Conservation (phyloP, 2,329 filamentous ascomycete genomes). For the Elsinoe necatrix region DNA sequence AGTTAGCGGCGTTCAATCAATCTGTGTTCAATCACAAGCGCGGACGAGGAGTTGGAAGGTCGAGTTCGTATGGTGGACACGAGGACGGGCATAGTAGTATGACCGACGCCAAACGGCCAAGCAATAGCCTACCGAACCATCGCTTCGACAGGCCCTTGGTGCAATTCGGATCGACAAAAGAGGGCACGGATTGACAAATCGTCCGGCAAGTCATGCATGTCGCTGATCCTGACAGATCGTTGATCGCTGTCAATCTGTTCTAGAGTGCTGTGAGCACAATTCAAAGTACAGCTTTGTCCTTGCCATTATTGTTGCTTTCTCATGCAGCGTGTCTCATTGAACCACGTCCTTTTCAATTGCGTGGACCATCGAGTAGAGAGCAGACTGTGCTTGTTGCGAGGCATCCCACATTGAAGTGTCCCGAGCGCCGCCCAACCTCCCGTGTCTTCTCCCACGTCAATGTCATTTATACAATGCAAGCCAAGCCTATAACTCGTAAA, state of each 20-base stretch:
- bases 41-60: background rate
- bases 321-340: background rate
- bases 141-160: background rate
- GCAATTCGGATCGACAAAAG: background rate
- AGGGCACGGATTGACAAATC: constrained; percentile 3
- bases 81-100: background rate
- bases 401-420: background rate
- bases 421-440: background rate
- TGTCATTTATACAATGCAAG: constrained; percentile 2
- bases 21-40: constrained; percentile 1
- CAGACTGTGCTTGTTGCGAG: background rate
- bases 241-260: background rate
- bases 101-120: constrained; percentile 1
- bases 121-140: background rate
- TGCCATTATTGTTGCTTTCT: background rate
- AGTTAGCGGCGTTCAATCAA: background rate
- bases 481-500: background rate
- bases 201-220: background rate
- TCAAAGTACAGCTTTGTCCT: background rate
- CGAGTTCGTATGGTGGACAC: background rate
- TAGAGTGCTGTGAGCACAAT: background rate
- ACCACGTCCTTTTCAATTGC: background rate
- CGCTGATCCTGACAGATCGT: background rate
- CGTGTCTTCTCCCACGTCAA: background rate
- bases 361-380: background rate